Evolutionary conservation across 2,329 filamentous ascomycete genomes (phyloP).

Genomic region (Akanthomyces uredinophilus): DNA sequence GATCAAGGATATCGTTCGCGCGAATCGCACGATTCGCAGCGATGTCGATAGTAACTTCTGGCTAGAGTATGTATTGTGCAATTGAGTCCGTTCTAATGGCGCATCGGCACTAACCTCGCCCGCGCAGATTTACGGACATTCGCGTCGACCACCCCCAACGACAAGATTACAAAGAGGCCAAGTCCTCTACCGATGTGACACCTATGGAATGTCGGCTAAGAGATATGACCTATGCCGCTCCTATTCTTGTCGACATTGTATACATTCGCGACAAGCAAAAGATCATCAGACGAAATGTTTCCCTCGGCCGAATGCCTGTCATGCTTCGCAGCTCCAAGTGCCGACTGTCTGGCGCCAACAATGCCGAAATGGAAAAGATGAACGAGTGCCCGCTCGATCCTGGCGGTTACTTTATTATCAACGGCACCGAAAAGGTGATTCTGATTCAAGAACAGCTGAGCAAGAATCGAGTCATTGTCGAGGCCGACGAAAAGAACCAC

Average conservation of each 20-base stretch:
- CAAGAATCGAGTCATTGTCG: constrained; percentile 98
- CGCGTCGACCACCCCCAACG: constrained; percentile 78
- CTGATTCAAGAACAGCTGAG: constrained; percentile 97
- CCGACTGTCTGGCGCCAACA: constrained; percentile 74
- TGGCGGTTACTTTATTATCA: constrained; percentile 95
- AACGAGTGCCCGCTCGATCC: constrained; percentile 96
- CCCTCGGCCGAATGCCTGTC: constrained; percentile 86
- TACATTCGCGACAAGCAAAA: constrained; percentile 78
- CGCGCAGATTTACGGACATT: constrained; percentile 69
- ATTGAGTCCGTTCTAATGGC: background rate
- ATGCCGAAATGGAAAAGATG: constrained; percentile 82
- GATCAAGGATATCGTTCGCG: constrained; percentile 92
- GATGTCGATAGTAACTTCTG: constrained; percentile 92
- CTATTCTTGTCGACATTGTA: constrained; percentile 86
- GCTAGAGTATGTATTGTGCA: constrained; percentile 55
- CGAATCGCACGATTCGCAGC: constrained; percentile 82
- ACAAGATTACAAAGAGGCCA: constrained; percentile 66
- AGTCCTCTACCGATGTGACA: constrained; percentile 69
- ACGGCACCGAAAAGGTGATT: constrained; percentile 97
- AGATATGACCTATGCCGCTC: constrained; percentile 96
- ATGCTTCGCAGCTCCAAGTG: constrained; percentile 97
- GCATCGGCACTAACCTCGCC: constrained; percentile 1
- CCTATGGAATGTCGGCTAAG: constrained; percentile 95
- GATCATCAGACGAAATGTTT: constrained; percentile 69
- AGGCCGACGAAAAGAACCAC: constrained; percentile 85